A percentile compares a stretch with the other conserved stretches of the same genome.
Evolutionary conservation across 305 asterid genomes (phyloP).

Genomic region (Solanum hybrid): DNA sequence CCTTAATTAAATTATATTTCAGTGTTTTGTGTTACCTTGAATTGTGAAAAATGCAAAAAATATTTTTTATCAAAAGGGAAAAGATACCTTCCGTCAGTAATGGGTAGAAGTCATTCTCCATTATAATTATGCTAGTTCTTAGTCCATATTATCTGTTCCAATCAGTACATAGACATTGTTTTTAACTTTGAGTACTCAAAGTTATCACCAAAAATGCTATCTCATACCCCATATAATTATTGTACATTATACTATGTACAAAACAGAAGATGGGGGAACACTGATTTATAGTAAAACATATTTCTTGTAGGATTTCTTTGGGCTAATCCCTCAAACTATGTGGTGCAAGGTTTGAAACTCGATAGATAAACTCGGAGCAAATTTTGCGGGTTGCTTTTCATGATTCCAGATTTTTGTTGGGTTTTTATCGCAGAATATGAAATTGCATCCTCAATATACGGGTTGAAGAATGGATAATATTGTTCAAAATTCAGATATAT

Average conservation of each 20-base stretch:
- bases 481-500: background rate
- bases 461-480: background rate
- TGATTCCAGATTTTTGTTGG: background rate
- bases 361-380: too few relatives aligned
- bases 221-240: background rate
- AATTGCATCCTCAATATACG: background rate
- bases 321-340: background rate
- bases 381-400: too few relatives aligned
- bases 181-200: background rate
- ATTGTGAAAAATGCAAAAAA: too few relatives aligned
- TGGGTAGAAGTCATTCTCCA: background rate
- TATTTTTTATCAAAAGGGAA: background rate
- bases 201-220: background rate
- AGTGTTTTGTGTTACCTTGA: background rate
- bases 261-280: background rate
- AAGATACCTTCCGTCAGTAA: background rate
- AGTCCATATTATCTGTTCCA: background rate
- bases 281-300: background rate
- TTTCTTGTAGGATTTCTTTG: background rate
- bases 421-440: background rate
- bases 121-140: background rate
- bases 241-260: background rate
- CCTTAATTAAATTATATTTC: background rate
- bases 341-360: too few relatives aligned
- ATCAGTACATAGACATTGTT: background rate